Evolutionary conservation across 2,329 filamentous ascomycete species (phyloP).

Genomic region (Hymenoscyphus fraxineus): DNA sequence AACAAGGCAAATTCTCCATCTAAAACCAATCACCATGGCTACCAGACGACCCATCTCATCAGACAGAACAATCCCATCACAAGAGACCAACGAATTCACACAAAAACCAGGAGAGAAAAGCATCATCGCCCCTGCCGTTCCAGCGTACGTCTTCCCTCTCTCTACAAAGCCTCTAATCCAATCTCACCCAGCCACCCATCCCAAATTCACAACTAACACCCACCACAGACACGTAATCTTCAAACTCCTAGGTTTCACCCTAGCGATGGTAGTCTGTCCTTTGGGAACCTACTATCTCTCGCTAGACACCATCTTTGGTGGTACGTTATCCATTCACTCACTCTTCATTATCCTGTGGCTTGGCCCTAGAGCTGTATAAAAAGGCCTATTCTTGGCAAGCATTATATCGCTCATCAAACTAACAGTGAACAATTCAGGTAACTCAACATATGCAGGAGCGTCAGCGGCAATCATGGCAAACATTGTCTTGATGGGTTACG

Average conservation of each 20-base stretch:
- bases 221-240: slow-evolving; percentile 69
- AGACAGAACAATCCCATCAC: slow-evolving; percentile 36
- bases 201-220: slow-evolving; percentile 15
- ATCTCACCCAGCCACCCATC: background rate
- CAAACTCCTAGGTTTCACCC: slow-evolving; percentile 85
- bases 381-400: background rate
- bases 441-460: slow-evolving; percentile 81
- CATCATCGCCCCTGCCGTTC: slow-evolving; percentile 77
- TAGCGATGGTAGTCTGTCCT: slow-evolving; percentile 84
- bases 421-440: slow-evolving; percentile 52
- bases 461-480: slow-evolving; percentile 88
- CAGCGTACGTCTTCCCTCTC: slow-evolving; percentile 54
- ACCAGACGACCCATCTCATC: slow-evolving; percentile 65
- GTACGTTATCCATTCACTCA: slow-evolving; percentile 44
- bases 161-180: background rate
- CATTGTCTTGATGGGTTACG: slow-evolving; percentile 83
- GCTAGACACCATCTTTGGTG: slow-evolving; percentile 71
- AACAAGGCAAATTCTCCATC: background rate
- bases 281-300: slow-evolving; percentile 87
- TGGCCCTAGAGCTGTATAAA: background rate
- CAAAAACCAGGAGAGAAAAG: slow-evolving; percentile 53
- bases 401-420: too few species aligned
- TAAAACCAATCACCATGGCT: slow-evolving; percentile 51
- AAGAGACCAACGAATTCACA: slow-evolving; percentile 30
- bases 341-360: background rate